A percentile compares a stretch with the other conserved stretches of the same genome.
Conservation (phyloP, 495 filamentous ascomycete genomes). For the Aspergillus sparsus region DNA sequence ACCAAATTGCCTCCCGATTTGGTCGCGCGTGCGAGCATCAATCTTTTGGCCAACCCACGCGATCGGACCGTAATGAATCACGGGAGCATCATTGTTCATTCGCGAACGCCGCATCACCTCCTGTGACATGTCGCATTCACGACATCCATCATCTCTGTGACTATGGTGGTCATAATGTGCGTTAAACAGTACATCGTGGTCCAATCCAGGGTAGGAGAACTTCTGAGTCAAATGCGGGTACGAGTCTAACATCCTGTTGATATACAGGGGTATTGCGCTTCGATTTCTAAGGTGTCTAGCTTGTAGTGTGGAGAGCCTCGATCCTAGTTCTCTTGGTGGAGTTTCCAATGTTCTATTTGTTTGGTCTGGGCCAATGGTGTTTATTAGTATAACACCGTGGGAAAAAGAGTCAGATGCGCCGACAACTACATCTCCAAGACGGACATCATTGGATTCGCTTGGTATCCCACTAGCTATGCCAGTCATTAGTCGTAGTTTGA, state of each 20-base stretch:
- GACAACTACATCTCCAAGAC: not conserved
- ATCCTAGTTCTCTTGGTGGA: not conserved
- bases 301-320: not conserved
- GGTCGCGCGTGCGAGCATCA: not conserved
- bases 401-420: not conserved
- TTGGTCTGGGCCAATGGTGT: not conserved
- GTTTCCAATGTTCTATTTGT: not conserved
- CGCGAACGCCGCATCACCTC: not conserved
- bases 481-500: not conserved
- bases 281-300: not conserved
- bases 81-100: not conserved
- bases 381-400: not conserved
- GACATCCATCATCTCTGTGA: not conserved
- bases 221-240: not conserved
- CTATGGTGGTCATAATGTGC: not conserved
- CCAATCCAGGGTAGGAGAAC: not conserved
- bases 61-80: not conserved
- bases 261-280: not conserved
- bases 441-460: not conserved
- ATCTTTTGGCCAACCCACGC: not conserved
- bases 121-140: not conserved
- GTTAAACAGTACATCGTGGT: not conserved
- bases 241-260: not conserved
- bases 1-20: not conserved
- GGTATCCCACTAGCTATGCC: not conserved